Base-by-base conservation (phyloP, 169 alveolate genomes). In the Neospora caninum region DNA sequence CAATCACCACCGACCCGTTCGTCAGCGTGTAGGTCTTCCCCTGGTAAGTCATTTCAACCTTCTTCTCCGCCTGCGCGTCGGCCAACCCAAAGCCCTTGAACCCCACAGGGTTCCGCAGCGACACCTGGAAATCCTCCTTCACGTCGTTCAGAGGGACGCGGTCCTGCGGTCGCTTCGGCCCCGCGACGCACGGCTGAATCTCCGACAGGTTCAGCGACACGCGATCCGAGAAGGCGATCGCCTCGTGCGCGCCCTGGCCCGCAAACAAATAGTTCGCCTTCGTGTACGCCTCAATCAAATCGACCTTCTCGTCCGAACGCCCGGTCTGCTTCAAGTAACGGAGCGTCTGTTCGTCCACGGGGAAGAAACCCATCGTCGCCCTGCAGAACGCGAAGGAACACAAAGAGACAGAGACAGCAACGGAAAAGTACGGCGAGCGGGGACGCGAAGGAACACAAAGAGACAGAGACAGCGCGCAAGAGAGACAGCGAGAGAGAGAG, bases 91-190 rank as follows among this genome's bases (percentile, higher is more conserved):
- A 98, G 54, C 99, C 99, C 96, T 98, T 98, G 94, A 97, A 96
- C 29, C 97, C 98, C 39, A 97, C 96, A 16, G 98, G 96, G 39
- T 96, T 92, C 92, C 94, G 82, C 58, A 94, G 92, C 42, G 94
- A 89, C 31, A 73, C 89, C 39, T 64, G 93, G 98, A 98, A 99
- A 94, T 97, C 98, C 34, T 91, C 91, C 95, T 98, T 97, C 96
- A 98, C 96, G 41, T 96, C 95, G 41, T 97, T 39, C 29, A 98
- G 95, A 41, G 97, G 93, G 41, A 99, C 99, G 95, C 98, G 98
- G 95, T 99, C 99, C 91, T 98, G 99, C 27, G 99, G 99, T 92
- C 99, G 97, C 96, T 99, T 99, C 10, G 99, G 99, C 39, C 99
- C 99, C 45, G 99, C 98, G 13, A 98, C 93, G 41, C 98, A 97